Conservation (phyloP, 2,329 filamentous ascomycete species). For the Penicillium olsonii region DNA sequence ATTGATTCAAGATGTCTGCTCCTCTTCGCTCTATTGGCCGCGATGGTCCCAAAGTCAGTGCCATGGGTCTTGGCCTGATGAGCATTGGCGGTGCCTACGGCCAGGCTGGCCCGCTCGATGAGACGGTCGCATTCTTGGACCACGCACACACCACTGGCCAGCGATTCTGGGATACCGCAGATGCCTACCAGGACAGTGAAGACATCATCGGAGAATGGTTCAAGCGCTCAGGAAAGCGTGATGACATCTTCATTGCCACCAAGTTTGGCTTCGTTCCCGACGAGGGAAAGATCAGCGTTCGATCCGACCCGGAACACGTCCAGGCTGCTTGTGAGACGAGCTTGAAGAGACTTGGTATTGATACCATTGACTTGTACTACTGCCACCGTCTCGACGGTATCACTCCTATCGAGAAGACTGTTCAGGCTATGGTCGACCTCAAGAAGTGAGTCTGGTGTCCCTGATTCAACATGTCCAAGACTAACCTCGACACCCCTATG, state of each 20-base stretch:
- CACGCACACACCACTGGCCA: slow-evolving; percentile 33
- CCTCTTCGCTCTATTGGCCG: slow-evolving; percentile 17
- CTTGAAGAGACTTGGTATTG: slow-evolving; percentile 38
- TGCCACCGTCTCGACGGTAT: slow-evolving; percentile 46
- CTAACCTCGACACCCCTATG: background rate
- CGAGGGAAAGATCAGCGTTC: slow-evolving; percentile 18
- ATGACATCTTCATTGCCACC: slow-evolving; percentile 45
- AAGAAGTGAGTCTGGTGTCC: slow-evolving; percentile 32
- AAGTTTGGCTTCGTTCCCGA: slow-evolving; percentile 38
- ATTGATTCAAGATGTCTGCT: slow-evolving; percentile 7
- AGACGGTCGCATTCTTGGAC: slow-evolving; percentile 27
- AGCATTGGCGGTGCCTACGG: slow-evolving; percentile 25
- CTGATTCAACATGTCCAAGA: background rate
- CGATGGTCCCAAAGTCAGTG: slow-evolving; percentile 22
- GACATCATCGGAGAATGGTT: slow-evolving; percentile 43
- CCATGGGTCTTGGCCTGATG: slow-evolving; percentile 29
- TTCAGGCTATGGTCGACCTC: slow-evolving; percentile 46
- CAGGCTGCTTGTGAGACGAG: slow-evolving; percentile 37
- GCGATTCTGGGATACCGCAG: slow-evolving; percentile 37
- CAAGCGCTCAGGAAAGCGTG: slow-evolving; percentile 38
- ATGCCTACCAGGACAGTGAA: slow-evolving; percentile 35
- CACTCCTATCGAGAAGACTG: slow-evolving; percentile 48
- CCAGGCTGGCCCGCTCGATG: slow-evolving; percentile 12
- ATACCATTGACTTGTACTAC: slow-evolving; percentile 48
- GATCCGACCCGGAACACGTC: slow-evolving; percentile 41